A percentile compares a stretch with the other conserved stretches of the same genome.
phyloP scores from a whole-genome alignment of 768 basidiomycete genomes.

The Agrocybe pediades region DNA sequence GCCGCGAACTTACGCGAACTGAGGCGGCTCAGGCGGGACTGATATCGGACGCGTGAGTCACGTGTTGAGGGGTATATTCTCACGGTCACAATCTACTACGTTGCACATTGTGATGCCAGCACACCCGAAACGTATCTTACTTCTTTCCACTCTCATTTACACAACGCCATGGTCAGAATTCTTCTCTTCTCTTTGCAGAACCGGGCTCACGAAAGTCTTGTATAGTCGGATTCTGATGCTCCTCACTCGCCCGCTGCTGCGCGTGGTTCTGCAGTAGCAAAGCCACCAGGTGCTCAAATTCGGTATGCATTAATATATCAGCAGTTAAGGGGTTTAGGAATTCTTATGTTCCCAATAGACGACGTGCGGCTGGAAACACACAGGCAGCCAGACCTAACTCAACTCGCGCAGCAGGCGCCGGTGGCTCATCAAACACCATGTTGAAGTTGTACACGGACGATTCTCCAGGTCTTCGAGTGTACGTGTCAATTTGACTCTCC shows the following conservation, averaged over 20 bases:
- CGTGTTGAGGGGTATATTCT: constrained; percentile 19
- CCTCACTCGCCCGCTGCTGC: constrained; percentile 46
- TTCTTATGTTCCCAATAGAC: constrained; percentile 40
- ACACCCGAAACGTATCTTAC: constrained; percentile 21
- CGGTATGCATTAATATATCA: constrained; percentile 49
- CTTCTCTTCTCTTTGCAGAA: not conserved
- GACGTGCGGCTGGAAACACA: constrained; percentile 63
- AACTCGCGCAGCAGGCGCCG: constrained; percentile 88
- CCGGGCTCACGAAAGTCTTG: not conserved
- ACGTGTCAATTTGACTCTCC: constrained; percentile 37
- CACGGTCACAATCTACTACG: constrained; percentile 30
- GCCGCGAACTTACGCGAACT: too few relatives aligned
- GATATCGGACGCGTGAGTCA: constrained; percentile 40
- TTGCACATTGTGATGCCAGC: constrained; percentile 33
- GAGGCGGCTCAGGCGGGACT: too few relatives aligned
- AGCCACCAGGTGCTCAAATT: constrained; percentile 80
- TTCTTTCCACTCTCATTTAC: constrained; percentile 18
- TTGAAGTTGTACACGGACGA: constrained; percentile 98
- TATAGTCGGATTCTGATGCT: constrained; percentile 81
- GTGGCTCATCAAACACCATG: constrained; percentile 98
- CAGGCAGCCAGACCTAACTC: constrained; percentile 82
- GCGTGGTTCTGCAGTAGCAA: constrained; percentile 54
- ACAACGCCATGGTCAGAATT: constrained; percentile 39
- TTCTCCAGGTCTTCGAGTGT: constrained; percentile 97
- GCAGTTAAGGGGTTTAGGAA: not conserved